A percentile compares a stretch with the other conserved stretches of the same genome.
phyloP scores from a whole-genome alignment of 805 yeast genomes.

The Yarrowia keelungensis region DNA sequence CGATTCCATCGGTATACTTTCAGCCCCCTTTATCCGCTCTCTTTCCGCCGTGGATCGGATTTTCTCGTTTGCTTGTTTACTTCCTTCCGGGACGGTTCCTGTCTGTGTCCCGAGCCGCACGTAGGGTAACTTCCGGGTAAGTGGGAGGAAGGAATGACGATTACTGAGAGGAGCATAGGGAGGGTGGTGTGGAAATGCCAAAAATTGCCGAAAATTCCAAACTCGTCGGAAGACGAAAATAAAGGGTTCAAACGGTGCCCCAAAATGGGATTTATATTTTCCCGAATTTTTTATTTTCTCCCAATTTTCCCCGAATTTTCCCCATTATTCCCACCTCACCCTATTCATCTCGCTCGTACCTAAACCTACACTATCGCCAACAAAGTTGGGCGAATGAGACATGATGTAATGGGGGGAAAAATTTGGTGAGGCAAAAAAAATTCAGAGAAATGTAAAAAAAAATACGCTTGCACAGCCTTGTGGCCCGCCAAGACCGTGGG shows the following conservation, averaged over 20 bases:
- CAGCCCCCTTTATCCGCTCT: not conserved
- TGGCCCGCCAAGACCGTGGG: constrained; percentile 1
- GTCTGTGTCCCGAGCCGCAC: not conserved
- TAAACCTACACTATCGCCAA: constrained; percentile 25
- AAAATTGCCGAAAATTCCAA: no score
- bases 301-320: no score
- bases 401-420: constrained; percentile 23
- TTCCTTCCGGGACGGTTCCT: not conserved
- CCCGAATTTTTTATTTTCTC: not conserved
- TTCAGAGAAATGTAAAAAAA: not conserved
- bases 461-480: constrained; percentile 20
- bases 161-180: no score
- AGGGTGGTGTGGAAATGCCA: no score
- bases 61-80: constrained; percentile 1
- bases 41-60: not conserved
- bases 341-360: constrained; percentile 5
- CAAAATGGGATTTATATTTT: not conserved
- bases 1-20: not conserved
- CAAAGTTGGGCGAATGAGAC: constrained; percentile 17
- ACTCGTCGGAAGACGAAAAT: no score
- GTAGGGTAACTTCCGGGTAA: constrained; percentile 19
- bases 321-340: no score
- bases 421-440: not conserved
- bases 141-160: no score
- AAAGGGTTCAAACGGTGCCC: no score